Percentiles rank a stretch among this genome's conserved stretches.
Conservation (phyloP, 1,284 basidiomycete genomes). For the Pyrrhoderma noxium region DNA sequence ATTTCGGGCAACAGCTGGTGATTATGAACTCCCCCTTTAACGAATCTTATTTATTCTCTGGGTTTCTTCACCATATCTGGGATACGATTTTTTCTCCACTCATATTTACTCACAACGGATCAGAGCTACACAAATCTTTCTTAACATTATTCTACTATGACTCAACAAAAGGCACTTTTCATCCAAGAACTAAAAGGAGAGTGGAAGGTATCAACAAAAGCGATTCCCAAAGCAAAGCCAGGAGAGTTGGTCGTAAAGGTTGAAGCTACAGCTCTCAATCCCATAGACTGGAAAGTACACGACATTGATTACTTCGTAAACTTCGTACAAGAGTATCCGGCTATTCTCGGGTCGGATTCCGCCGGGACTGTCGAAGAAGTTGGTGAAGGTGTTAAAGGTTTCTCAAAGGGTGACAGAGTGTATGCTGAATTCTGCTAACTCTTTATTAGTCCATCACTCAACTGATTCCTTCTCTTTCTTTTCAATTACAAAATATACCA, state of each 20-base stretch:
- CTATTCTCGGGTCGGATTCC: slow-evolving; percentile 40
- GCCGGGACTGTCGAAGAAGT: slow-evolving; percentile 35
- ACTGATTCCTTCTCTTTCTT: too few relatives aligned
- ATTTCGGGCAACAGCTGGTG: too few relatives aligned
- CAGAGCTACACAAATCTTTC: too few relatives aligned
- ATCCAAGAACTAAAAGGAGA: slow-evolving; percentile 20
- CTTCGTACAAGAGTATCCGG: slow-evolving; percentile 34
- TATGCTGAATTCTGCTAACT: slow-evolving; percentile 16
- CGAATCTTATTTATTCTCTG: too few relatives aligned
- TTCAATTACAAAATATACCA: too few relatives aligned
- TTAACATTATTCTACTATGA: slow-evolving; percentile 1
- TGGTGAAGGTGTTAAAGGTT: slow-evolving; percentile 30
- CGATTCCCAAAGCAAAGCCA: slow-evolving; percentile 27
- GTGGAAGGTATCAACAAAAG: slow-evolving; percentile 22
- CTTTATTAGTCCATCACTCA: too few relatives aligned
- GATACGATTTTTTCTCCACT: too few relatives aligned
- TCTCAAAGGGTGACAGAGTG: slow-evolving; percentile 38
- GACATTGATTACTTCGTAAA: slow-evolving; percentile 25
- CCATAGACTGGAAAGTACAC: slow-evolving; percentile 36
- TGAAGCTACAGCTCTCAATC: slow-evolving; percentile 33
- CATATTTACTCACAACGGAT: too few relatives aligned
- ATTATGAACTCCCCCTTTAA: too few relatives aligned
- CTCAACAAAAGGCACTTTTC: slow-evolving; percentile 15
- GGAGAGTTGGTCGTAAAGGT: slow-evolving; percentile 38
- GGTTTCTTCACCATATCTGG: too few relatives aligned